Evolutionary conservation across 352 stramenopile genomes (phyloP).

Genomic region (Phytophthora sp.): DNA sequence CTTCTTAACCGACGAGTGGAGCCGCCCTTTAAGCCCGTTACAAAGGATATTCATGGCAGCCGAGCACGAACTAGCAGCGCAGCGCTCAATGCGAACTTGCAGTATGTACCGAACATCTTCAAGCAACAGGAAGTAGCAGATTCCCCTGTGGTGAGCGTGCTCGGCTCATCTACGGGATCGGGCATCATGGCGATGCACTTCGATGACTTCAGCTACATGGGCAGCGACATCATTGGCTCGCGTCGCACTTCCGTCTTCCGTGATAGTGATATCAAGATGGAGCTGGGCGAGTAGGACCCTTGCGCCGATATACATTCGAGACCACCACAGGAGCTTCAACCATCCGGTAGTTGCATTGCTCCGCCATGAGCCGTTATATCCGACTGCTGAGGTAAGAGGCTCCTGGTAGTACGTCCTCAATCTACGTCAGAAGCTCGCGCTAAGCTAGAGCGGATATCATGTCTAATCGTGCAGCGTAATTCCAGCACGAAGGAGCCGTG

Average conservation of each 20-base stretch:
- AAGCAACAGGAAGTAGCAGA: slow-evolving; percentile 86
- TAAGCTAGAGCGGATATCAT: slow-evolving; percentile 21
- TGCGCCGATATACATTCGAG: slow-evolving; percentile 8
- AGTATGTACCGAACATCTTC: slow-evolving; percentile 84
- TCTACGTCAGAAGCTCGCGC: slow-evolving; percentile 11
- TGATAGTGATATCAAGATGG: slow-evolving; percentile 88
- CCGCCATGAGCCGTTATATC: slow-evolving; percentile 15
- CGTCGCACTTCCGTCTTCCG: slow-evolving; percentile 83
- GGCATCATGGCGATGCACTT: slow-evolving; percentile 85
- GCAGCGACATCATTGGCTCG: slow-evolving; percentile 85
- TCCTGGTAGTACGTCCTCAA: slow-evolving; percentile 20
- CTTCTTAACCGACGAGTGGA: slow-evolving; percentile 68
- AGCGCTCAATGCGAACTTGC: slow-evolving; percentile 60
- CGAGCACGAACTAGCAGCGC: slow-evolving; percentile 57
- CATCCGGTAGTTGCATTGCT: slow-evolving; percentile 34
- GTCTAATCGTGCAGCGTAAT: slow-evolving; percentile 28
- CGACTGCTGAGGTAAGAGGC: slow-evolving; percentile 3
- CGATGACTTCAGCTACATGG: slow-evolving; percentile 90
- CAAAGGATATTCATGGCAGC: slow-evolving; percentile 40
- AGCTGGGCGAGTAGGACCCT: slow-evolving; percentile 60
- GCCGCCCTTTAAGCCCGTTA: slow-evolving; percentile 72
- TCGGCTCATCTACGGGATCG: slow-evolving; percentile 51
- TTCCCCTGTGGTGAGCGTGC: slow-evolving; percentile 67
- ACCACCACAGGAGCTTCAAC: slow-evolving; percentile 20
- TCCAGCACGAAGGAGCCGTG: slow-evolving; percentile 7